Conservation (phyloP, 176 grass and related monocot genomes). For the Cenchrus purpureus region DNA sequence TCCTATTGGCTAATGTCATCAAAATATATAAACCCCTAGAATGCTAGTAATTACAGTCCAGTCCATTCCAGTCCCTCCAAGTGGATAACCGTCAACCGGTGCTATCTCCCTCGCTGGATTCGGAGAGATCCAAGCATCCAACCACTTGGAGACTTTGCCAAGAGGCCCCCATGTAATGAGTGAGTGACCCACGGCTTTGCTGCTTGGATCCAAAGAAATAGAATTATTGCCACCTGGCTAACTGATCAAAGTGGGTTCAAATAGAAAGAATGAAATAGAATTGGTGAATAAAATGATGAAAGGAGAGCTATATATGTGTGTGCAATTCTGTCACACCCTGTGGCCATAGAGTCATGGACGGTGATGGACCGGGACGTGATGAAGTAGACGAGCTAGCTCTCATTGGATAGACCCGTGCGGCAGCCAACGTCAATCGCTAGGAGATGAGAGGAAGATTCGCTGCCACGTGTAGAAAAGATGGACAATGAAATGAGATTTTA, state of each 20-base stretch:
- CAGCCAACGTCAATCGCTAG: no score
- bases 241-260: not conserved
- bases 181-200: not conserved
- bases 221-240: not conserved
- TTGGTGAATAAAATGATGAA: not conserved
- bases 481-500: no score
- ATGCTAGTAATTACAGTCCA: not conserved
- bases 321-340: not conserved
- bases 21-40: not conserved
- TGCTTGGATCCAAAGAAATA: not conserved
- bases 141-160: conserved; percentile 17
- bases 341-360: not conserved
- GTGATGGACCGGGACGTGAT: not conserved
- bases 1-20: not conserved
- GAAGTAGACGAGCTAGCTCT: not conserved
- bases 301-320: not conserved
- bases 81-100: not conserved
- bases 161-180: not conserved
- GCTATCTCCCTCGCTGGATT: not conserved
- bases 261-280: not conserved
- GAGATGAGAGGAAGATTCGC: not conserved
- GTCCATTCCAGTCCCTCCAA: not conserved
- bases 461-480: not conserved
- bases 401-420: not conserved
- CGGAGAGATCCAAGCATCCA: not conserved